These are phyloP conservation scores for Prosopis cineraria DNA, from an alignment of 306 rosid species.

Conservation along the genomic window DNA sequence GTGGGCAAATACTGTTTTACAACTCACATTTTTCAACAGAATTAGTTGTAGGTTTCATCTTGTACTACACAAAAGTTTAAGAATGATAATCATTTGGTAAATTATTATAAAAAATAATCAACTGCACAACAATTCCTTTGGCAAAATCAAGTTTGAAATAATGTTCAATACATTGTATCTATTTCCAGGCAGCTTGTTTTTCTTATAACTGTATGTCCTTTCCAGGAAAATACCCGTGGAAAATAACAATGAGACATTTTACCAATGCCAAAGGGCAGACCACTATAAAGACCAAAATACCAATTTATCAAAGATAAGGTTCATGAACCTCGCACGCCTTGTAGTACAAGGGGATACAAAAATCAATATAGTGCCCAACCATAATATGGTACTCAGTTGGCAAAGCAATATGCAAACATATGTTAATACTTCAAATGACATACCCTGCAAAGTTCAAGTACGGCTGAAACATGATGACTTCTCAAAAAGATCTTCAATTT, in stretches of 20 bases:
- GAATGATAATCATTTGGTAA: conserved; percentile 9
- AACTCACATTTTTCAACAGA: conserved; percentile 23
- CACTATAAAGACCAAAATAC: not conserved
- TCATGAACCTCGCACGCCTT: conserved; percentile 6
- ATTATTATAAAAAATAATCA: conserved; percentile 8
- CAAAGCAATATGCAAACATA: conserved; percentile 6
- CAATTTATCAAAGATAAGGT: conserved; percentile 12
- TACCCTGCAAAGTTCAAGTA: conserved; percentile 94
- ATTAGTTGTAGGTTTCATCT: not conserved
- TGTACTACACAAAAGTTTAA: not conserved
- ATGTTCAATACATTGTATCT: not conserved
- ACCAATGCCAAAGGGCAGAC: conserved; percentile 12
- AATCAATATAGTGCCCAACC: conserved; percentile 8
- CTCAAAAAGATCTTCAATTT: conserved; percentile 70
- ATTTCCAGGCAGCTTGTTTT: conserved; percentile 3
- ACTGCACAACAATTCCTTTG: not conserved
- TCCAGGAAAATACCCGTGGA: conserved; percentile 15
- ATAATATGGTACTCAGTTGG: conserved; percentile 27
- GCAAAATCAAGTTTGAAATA: not conserved
- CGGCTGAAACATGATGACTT: conserved; percentile 75
- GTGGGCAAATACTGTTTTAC: not conserved
- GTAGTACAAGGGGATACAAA: conserved; percentile 7
- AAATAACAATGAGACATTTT: not conserved
- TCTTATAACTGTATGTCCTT: conserved; percentile 7
- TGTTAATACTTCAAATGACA: conserved; percentile 18